Conservation (phyloP, 2,329 filamentous ascomycete genomes). For the Phoma sp. region DNA sequence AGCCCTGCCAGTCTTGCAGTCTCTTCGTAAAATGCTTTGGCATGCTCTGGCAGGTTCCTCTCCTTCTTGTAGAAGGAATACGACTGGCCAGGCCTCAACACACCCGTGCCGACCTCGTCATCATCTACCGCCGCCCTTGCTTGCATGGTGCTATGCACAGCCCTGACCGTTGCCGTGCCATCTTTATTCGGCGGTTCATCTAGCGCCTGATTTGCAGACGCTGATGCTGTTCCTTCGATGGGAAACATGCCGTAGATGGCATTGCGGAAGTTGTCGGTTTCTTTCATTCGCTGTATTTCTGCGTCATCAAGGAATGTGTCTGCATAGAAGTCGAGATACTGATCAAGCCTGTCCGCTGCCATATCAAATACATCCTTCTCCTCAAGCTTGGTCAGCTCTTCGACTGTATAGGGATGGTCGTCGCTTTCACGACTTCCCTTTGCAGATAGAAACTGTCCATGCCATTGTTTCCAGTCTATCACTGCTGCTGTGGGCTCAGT, state of each 20-base stretch:
- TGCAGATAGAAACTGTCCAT: constrained; percentile 19
- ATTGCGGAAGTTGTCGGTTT: constrained; percentile 50
- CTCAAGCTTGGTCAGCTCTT: constrained; percentile 60
- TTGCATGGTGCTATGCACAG: constrained; percentile 54
- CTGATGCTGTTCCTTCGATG: constrained; percentile 18
- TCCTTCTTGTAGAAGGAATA: constrained; percentile 60
- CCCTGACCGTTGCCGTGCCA: constrained; percentile 49
- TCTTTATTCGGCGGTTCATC: constrained; percentile 26
- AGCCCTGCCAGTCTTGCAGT: constrained; percentile 60
- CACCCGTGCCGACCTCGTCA: constrained; percentile 33
- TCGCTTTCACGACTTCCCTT: constrained; percentile 13
- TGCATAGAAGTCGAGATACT: constrained; percentile 81
- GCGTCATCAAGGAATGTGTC: constrained; percentile 65
- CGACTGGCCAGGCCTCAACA: constrained; percentile 55
- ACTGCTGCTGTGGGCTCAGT: constrained; percentile 65
- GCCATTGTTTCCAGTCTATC: constrained; percentile 80
- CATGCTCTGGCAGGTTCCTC: constrained; percentile 56
- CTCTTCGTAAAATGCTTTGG: constrained; percentile 59
- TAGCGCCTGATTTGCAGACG: neutral
- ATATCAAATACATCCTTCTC: constrained; percentile 70
- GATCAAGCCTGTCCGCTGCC: constrained; percentile 68
- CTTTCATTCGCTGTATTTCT: constrained; percentile 41
- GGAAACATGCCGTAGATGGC: constrained; percentile 55
- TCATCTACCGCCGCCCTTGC: constrained; percentile 49
- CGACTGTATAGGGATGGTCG: constrained; percentile 42